Evolutionary conservation across 768 basidiomycete species (phyloP).

Genomic region (Phanerodontia chrysosporium): DNA sequence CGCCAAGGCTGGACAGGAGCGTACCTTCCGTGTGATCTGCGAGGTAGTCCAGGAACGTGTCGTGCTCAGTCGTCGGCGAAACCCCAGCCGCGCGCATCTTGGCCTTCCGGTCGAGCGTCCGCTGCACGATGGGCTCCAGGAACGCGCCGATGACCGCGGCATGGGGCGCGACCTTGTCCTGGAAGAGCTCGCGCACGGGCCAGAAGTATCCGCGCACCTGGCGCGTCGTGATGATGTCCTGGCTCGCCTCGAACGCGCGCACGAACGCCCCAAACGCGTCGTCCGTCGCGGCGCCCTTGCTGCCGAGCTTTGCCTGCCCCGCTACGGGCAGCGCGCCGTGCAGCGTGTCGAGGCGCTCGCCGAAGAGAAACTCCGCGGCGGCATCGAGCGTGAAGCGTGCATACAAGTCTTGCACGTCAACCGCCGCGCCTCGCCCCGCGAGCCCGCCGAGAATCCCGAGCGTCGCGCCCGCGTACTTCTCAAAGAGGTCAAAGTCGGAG

Average conservation of each 20-base stretch:
- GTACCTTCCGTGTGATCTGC: slow-evolving; percentile 61
- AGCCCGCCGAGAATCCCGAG: slow-evolving; percentile 44
- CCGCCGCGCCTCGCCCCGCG: slow-evolving; percentile 33
- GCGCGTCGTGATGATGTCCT: slow-evolving; percentile 32
- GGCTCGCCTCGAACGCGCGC: slow-evolving; percentile 39
- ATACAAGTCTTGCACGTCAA: slow-evolving; percentile 67
- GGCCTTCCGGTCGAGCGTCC: slow-evolving; percentile 45
- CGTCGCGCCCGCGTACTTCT: slow-evolving; percentile 46
- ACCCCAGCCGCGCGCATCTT: slow-evolving; percentile 35
- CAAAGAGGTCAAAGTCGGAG: slow-evolving; percentile 66
- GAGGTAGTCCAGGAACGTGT: slow-evolving; percentile 65
- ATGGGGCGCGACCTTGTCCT: slow-evolving; percentile 34
- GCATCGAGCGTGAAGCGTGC: slow-evolving; percentile 67
- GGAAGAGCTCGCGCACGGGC: slow-evolving; percentile 39
- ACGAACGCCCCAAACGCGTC: slow-evolving; percentile 58
- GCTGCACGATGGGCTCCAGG: slow-evolving; percentile 61
- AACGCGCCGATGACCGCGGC: slow-evolving; percentile 33
- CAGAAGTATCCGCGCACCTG: slow-evolving; percentile 35
- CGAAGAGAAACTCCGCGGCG: slow-evolving; percentile 72
- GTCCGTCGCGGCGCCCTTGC: slow-evolving; percentile 56
- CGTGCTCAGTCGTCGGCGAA: slow-evolving; percentile 39
- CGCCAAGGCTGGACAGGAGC: slow-evolving; percentile 13
- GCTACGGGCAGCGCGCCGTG: slow-evolving; percentile 49
- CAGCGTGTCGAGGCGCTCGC: slow-evolving; percentile 57
- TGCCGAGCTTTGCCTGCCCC: slow-evolving; percentile 40